Evolutionary conservation across 805 yeast species (phyloP), one percentile per base, ranked within the genome.

Genomic region (Candida odintsovae): DNA sequence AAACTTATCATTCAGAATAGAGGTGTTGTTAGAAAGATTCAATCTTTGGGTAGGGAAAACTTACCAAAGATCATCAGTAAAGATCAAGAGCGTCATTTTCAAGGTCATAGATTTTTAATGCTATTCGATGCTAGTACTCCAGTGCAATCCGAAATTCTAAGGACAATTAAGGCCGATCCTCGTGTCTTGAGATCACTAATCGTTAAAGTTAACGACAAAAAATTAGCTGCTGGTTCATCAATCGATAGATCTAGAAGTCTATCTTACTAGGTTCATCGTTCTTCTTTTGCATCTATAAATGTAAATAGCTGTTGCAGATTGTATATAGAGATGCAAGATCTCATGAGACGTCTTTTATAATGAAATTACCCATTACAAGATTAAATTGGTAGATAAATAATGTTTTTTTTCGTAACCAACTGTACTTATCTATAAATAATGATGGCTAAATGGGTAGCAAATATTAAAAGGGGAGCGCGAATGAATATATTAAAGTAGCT

Each of bases 21-120:
- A 74, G 99, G 99, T 43, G 92, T 92, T n/a, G 82, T 92, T 35
- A 78, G 98, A 63, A 82, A 80, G 50, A 78, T 92, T 40, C 77
- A 84, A 43, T 85, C 90, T 51, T 68, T 90, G 63, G 97, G 97
- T 1, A 77, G 82, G 38, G 78, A 78, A 51, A 81, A 82, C 23
- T 73, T 94, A 46, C 97, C 98, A 18, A 84, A 81, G 53, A 77
- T 92, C 50, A 76, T 87, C 68, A 80, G 82, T 54, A 87, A 87
- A 61, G 89, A 89, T 60, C 95, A 90, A 60, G 95, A 90, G 62
- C 76, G 80, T 50, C 95, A 90, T 66, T 88, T 88, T 62, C 90
- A 88, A 63, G 98, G 97, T 3, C 83, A 85, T 48, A 90, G 88
- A 57, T 92, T 94, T 59, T 66, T 86, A 48, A 80, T 92, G 82